Evolutionary conservation across 140 eudicot genomes (phyloP), one percentile per base, ranked within the genome.

Genomic region (Stevia rebaudiana): DNA sequence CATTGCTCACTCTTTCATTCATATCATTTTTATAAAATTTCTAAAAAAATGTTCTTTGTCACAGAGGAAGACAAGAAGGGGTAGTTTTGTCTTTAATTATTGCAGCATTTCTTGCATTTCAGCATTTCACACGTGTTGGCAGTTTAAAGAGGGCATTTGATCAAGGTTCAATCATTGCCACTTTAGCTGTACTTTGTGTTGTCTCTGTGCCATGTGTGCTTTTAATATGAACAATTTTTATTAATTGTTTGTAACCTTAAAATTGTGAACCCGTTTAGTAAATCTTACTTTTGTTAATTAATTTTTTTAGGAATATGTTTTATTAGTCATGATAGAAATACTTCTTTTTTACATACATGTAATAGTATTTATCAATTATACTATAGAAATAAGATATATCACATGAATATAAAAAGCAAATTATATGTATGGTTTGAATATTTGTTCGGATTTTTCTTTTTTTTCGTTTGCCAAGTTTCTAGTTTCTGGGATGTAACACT

Each of bases 31-130:
- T 28, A 63, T 7, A 50, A 41, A 54, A 65, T 11, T 31, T 44
- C 25, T 35, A 46, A 66, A 37, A 35, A 52, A 46, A 4, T 50
- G 43, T 30, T 52, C 31, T 40, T 35, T 61, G 31, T 68, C 24
- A 69, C 90, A 92, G 98, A 80, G 87, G 95, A 57, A 88, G 71
- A 61, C 95, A 92, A 73, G 95, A 83, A 81, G 95, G 98, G 35
- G 36, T 78, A 47, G 73, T 81, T 67, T 68, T 92, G 18, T 85
- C 96, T 41, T 73, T 92, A 78, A 75, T 57, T 35, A 79, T 92
- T 37, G 92, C 95, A n/a, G 89, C 76, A 47, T 92, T 79, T 79
- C 65, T 92, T 73, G 96, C 95, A 22, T 88, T 85, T 81, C 98
- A 85, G 70, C 98, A 92, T 79, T 92, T 84, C 74, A 33, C 84